Evolutionary conservation across 345 rosid genomes (phyloP).

Genomic region (Citrus glauca): DNA sequence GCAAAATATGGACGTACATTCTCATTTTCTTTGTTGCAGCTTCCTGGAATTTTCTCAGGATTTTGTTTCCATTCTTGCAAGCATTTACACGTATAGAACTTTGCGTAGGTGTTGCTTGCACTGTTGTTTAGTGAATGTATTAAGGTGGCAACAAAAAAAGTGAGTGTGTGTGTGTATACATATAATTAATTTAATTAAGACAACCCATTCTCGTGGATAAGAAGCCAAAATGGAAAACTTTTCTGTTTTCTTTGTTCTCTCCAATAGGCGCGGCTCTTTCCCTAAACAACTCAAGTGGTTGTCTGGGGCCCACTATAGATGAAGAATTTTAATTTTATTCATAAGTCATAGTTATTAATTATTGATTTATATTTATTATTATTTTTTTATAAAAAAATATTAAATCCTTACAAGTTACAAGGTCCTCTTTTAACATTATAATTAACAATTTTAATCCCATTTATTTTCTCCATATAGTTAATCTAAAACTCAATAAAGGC

Average conservation of each 20-base stretch:
- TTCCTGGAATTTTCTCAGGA: conserved; percentile 50
- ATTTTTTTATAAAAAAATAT: too few relatives aligned
- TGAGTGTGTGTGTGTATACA: too few relatives aligned
- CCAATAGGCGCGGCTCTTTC: too few relatives aligned
- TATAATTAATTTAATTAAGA: too few relatives aligned
- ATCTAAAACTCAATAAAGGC: too few relatives aligned
- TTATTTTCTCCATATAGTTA: too few relatives aligned
- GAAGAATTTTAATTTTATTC: too few relatives aligned
- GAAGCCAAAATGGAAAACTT: background rate
- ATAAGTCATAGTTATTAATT: too few relatives aligned
- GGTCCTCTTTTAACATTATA: too few relatives aligned
- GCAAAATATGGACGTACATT: background rate
- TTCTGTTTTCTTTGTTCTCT: background rate
- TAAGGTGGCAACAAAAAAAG: background rate
- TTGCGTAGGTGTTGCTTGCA: background rate
- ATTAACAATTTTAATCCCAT: too few relatives aligned
- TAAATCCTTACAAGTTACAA: too few relatives aligned
- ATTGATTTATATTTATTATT: too few relatives aligned
- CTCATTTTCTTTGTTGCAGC: conserved; percentile 16
- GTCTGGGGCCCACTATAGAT: rapidly evolving
- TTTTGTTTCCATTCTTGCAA: conserved; percentile 31
- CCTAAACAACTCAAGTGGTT: rapidly evolving
- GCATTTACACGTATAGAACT: conserved; percentile 29
- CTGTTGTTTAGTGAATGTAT: background rate
- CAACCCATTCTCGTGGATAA: background rate